A percentile compares a stretch with the other conserved stretches of the same genome.
Evolutionary conservation across 192 early-diverging fungal genomes (phyloP).

Genomic region (Coemansia sp.): DNA sequence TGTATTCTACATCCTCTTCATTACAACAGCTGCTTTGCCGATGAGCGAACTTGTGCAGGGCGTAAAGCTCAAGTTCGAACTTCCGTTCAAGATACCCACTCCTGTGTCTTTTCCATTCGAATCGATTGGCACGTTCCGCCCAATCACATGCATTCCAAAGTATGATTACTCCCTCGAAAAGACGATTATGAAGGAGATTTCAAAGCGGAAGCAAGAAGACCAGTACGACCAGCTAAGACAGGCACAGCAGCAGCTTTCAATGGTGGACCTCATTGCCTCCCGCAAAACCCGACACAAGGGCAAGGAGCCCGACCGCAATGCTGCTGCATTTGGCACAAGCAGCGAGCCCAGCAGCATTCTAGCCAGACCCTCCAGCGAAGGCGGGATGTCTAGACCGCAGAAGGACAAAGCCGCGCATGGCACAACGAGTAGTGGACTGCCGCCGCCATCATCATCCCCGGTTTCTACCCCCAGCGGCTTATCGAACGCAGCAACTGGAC

Average conservation of each 20-base stretch:
- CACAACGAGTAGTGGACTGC: background rate
- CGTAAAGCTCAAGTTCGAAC: slow-evolving; percentile 52
- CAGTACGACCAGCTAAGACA: slow-evolving; percentile 44
- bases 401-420: background rate
- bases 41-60: slow-evolving; percentile 50
- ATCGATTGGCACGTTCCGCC: slow-evolving; percentile 49
- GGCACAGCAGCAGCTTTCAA: slow-evolving; percentile 53
- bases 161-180: slow-evolving; percentile 57
- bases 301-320: slow-evolving; percentile 38
- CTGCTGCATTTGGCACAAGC: background rate
- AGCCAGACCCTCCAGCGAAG: slow-evolving; percentile 37
- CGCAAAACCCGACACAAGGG: slow-evolving; percentile 52
- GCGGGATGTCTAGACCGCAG: slow-evolving; percentile 23
- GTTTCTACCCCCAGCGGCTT: background rate
- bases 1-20: background rate
- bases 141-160: slow-evolving; percentile 53
- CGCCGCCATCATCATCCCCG: background rate
- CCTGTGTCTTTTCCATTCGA: slow-evolving; percentile 57
- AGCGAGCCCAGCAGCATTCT: slow-evolving; percentile 1
- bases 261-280: slow-evolving; percentile 56
- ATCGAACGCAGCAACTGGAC: background rate
- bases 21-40: background rate
- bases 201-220: slow-evolving; percentile 49
- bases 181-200: slow-evolving; percentile 54
- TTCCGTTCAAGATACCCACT: slow-evolving; percentile 46